Evolutionary conservation across 768 basidiomycete genomes (phyloP), one percentile per base, ranked within the genome.

Genomic region (Rhodosporidiobolus odoratus): DNA sequence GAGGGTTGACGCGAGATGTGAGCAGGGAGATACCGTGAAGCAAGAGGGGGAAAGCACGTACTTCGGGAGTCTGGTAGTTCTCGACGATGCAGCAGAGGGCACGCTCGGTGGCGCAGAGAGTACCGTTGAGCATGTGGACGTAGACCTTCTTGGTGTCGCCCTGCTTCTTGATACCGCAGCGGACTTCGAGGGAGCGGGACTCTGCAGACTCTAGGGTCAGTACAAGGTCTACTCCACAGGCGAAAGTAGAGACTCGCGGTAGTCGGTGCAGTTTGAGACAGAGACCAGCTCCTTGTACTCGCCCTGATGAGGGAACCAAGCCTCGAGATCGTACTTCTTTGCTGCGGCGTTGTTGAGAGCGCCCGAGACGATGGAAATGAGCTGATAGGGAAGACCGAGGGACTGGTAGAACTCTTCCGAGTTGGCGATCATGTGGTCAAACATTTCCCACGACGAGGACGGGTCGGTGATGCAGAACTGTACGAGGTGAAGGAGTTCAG

Each of bases 51-150:
- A 15, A 23, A 61, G n/a, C 12, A 83, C 88, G 66, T 76, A 95
- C 94, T 59, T 96, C 92, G 0, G 89, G 84, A 0, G 93, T 97
- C 82, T 99, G 96, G 79, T 95, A 92, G 80, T 98, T 98, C 82
- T 99, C 96, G n/a, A 92, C 94, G 66, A 99, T 77, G 80, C 96
- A 98, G 81, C 95, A 98, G 27, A 98, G 83, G 2, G 96, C 91
- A 47, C 96, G 90, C 81, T 95, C 91, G 2, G 96, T 98, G 2
- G 96, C 96, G 76, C 93, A 96, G 54, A 99, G 84, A 5, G 96
- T 99, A 43, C 92, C 95, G 80, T 99, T 99, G 78, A 99, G 82
- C 96, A 99, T 99, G 83, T 99, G 96, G 8, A 96, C 94, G 81
- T 97, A 98, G 8, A 92, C 82, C 78, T 97, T 94, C 68, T 90